These are phyloP conservation scores for Rhododendron mucronatum DNA, from an alignment of 148 eudicot species.

Conservation along the genomic window DNA sequence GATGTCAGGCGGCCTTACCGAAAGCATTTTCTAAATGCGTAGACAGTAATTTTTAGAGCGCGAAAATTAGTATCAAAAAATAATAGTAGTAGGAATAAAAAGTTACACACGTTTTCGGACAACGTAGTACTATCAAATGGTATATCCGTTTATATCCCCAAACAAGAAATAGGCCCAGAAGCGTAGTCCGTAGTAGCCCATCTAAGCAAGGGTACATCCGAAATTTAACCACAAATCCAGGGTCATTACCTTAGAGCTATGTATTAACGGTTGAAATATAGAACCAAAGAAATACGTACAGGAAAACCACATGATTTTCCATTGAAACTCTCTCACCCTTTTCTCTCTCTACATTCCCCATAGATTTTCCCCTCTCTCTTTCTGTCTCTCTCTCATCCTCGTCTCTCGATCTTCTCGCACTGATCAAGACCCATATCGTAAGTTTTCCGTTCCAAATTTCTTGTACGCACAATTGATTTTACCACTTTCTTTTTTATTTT, in stretches of 20 bases:
- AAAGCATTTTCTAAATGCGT: no score
- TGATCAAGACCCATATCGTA: slow-evolving; percentile 23
- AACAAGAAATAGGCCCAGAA: not conserved
- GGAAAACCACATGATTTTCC: slow-evolving; percentile 13
- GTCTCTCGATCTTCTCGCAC: slow-evolving; percentile 12
- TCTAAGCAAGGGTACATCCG: not conserved
- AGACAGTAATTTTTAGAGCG: no score
- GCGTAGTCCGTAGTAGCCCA: not conserved
- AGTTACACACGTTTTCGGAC: not conserved
- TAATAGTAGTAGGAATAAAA: no score
- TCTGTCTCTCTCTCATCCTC: not conserved
- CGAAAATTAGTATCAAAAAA: no score
- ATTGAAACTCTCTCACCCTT: slow-evolving; percentile 11
- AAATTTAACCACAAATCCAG: not conserved
- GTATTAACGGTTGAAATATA: slow-evolving; percentile 3
- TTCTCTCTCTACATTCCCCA: not conserved
- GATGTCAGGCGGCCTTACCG: no score
- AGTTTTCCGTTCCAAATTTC: not conserved
- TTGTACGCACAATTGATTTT: not conserved
- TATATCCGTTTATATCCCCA: not conserved
- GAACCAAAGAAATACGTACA: not conserved
- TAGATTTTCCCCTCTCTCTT: not conserved
- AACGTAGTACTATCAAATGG: not conserved
- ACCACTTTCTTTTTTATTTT: no score
- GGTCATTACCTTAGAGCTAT: not conserved